These are phyloP conservation scores for Amoebophrya sp. DNA, from an alignment of 169 alveolate species.

Conservation along the genomic window DNA sequence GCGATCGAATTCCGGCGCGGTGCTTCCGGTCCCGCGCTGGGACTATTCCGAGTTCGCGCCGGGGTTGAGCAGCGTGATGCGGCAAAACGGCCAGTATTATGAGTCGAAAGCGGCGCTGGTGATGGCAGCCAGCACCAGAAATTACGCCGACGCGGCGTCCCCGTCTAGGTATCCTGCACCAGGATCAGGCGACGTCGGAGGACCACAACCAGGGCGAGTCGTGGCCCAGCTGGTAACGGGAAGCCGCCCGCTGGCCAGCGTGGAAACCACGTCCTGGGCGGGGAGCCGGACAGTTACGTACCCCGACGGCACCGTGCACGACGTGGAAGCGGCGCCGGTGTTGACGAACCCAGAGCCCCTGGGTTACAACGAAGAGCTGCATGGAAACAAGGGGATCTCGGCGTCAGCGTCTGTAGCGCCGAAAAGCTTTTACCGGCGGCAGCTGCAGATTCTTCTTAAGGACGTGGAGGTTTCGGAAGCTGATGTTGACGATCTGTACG, in stretches of 20 bases:
- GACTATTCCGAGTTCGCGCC: background rate
- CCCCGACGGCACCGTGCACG: background rate
- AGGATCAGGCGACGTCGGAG: background rate
- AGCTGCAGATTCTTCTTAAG: background rate
- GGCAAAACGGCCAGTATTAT: no score
- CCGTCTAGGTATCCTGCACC: background rate
- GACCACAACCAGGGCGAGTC: no score
- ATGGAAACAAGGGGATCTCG: background rate
- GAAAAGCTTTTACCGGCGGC: background rate
- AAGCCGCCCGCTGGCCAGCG: no score
- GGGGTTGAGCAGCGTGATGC: background rate
- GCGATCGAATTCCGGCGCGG: background rate
- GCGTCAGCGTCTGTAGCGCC: background rate
- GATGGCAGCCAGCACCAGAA: background rate
- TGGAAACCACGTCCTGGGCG: no score
- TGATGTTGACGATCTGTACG: background rate
- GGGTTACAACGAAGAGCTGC: background rate
- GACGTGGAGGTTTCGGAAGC: no score
- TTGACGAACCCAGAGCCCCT: background rate
- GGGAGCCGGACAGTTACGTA: background rate
- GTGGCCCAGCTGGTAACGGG: no score
- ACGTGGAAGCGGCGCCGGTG: background rate
- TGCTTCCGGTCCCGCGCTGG: background rate
- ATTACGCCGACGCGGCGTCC: background rate
- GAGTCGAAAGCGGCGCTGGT: background rate